phyloP scores from a whole-genome alignment of 2,329 filamentous ascomycete species.

The Cordyceps fumosorosea region DNA sequence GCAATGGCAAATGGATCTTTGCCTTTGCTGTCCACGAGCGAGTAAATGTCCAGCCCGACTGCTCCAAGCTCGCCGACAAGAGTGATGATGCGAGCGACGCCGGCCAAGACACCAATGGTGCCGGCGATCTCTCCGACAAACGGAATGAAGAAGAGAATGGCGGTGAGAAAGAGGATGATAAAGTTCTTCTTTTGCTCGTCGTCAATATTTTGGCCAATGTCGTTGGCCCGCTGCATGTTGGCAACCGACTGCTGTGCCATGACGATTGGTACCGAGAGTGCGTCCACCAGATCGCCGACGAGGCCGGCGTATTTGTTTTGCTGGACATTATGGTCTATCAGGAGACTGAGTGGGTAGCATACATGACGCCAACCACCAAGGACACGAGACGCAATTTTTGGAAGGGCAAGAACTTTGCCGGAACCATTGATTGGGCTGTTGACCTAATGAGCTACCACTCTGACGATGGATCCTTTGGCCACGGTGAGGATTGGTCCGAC shows the following conservation, averaged over 20 bases:
- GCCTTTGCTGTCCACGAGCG: neutral
- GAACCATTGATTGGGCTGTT: conserved; percentile 19
- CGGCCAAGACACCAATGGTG: neutral
- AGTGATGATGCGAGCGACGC: neutral
- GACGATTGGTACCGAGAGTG: neutral
- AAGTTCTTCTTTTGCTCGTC: neutral
- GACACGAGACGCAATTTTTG: neutral
- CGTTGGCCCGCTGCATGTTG: neutral
- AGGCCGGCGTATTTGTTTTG: neutral
- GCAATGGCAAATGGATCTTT: neutral
- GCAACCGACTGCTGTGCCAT: neutral
- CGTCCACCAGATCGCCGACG: neutral
- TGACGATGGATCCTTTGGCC: neutral
- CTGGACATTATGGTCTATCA: neutral
- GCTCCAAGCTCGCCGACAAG: neutral
- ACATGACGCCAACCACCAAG: conserved; percentile 16
- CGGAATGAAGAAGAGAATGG: neutral
- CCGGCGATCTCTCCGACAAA: neutral
- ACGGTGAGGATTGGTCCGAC: neutral
- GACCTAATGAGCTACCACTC: conserved; percentile 11
- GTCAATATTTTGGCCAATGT: neutral
- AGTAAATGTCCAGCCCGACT: neutral
- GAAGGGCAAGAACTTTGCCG: conserved; percentile 14
- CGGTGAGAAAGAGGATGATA: neutral
- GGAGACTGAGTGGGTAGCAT: conserved; percentile 16